phyloP scores from a whole-genome alignment of 163 green algal species.

The Chlorella variabilis region DNA sequence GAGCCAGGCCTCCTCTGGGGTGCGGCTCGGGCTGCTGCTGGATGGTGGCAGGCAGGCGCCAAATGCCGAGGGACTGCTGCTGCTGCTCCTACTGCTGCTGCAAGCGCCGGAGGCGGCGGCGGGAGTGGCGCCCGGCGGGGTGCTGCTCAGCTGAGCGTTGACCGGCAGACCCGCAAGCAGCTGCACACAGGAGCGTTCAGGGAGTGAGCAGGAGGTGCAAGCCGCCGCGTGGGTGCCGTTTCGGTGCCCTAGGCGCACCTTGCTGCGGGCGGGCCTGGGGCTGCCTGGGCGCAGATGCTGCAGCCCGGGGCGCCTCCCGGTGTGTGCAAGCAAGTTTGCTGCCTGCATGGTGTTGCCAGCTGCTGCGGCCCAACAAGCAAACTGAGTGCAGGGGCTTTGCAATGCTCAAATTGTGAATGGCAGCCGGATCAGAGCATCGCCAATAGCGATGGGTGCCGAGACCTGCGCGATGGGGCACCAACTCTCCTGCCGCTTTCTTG shows the following conservation, averaged over 20 bases:
- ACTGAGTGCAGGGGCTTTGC: too few species aligned
- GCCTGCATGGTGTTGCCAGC: neutral
- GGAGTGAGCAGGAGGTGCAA: neutral
- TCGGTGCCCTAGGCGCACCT: constrained; percentile 9
- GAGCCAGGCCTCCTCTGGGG: neutral
- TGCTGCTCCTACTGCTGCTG: neutral
- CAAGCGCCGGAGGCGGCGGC: neutral
- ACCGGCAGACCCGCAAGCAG: neutral
- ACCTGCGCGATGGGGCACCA: too few species aligned
- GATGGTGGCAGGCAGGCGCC: neutral
- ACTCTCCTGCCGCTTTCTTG: too few species aligned
- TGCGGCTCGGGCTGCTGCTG: neutral
- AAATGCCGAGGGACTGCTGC: neutral
- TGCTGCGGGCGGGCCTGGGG: neutral
- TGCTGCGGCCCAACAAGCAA: neutral
- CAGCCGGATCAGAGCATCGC: too few species aligned
- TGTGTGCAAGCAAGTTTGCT: neutral
- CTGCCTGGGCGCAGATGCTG: constrained; percentile 7
- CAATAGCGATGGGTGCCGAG: neutral
- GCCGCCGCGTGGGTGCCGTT: neutral
- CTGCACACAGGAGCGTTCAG: neutral
- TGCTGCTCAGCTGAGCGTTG: constrained; percentile 12
- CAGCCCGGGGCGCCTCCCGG: neutral
- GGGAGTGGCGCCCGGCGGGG: neutral
- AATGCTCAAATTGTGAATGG: too few species aligned